These are phyloP conservation scores for Arachnomyces sp. DNA, from an alignment of 2,329 filamentous ascomycete species.

Conservation along the genomic window DNA sequence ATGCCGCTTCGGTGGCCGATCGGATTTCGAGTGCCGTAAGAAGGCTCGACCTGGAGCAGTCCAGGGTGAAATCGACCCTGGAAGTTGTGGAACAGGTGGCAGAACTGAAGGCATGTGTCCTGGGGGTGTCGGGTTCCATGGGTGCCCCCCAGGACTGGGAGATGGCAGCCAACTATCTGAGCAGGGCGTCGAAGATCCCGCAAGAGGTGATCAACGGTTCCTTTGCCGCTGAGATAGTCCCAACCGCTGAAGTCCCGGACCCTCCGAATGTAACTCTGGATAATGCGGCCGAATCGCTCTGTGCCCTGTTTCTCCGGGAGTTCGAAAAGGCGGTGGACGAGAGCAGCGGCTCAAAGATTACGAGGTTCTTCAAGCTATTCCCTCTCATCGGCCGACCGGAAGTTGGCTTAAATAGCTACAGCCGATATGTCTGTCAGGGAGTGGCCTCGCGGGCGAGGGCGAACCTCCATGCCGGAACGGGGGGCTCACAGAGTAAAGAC, in stretches of 20 bases:
- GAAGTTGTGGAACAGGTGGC: conserved; percentile 91
- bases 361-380: conserved; percentile 96
- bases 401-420: conserved; percentile 88
- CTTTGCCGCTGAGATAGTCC: conserved; percentile 88
- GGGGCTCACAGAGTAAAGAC: conserved; percentile 56
- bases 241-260: conserved; percentile 91
- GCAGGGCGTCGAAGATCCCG: conserved; percentile 73
- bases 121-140: conserved; percentile 93
- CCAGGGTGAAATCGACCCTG: conserved; percentile 79
- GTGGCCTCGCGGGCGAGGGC: conserved; percentile 75
- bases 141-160: conserved; percentile 98
- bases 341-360: conserved; percentile 81
- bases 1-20: conserved; percentile 74
- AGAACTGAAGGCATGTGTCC: conserved; percentile 91
- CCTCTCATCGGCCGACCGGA: conserved; percentile 84
- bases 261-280: conserved; percentile 79
- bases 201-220: conserved; percentile 69
- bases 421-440: conserved; percentile 89
- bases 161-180: conserved; percentile 81
- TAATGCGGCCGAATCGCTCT: conserved; percentile 79
- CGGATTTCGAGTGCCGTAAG: conserved; percentile 81
- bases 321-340: conserved; percentile 87
- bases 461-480: conserved; percentile 63
- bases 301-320: conserved; percentile 81
- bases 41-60: conserved; percentile 81